These are phyloP conservation scores for Pseudoperonospora humuli DNA, from an alignment of 352 stramenopile species.

Conservation along the genomic window DNA sequence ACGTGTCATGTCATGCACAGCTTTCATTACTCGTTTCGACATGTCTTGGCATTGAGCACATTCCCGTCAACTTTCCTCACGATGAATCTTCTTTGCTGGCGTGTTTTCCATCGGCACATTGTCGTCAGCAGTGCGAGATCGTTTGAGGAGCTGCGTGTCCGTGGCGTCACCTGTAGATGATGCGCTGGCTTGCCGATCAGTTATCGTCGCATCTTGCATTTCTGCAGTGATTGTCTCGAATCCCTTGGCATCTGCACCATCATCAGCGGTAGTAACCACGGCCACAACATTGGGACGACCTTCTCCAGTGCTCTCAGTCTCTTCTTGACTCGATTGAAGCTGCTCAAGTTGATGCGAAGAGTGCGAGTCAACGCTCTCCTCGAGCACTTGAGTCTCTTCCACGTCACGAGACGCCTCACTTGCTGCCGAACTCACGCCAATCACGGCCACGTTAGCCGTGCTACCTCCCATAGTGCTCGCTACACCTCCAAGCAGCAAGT, in stretches of 20 bases:
- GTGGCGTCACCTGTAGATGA: not conserved
- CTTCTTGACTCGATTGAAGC: conserved; percentile 6
- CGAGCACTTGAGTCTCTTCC: conserved; percentile 11
- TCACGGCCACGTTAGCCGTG: too few relatives aligned
- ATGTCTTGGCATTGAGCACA: not conserved
- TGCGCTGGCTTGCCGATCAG: conserved; percentile 4
- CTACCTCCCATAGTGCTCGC: not conserved
- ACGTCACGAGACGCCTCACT: conserved; percentile 12
- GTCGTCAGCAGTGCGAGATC: conserved; percentile 6
- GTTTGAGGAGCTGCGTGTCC: conserved; percentile 14
- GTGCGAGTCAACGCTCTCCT: not conserved
- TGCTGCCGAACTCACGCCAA: too few relatives aligned
- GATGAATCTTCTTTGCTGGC: conserved; percentile 23
- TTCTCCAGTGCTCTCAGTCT: conserved; percentile 1
- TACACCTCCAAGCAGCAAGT: conserved; percentile 23
- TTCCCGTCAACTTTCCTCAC: conserved; percentile 5
- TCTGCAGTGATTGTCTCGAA: conserved; percentile 4
- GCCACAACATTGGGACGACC: not conserved
- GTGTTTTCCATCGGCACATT: conserved; percentile 8
- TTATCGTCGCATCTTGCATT: conserved; percentile 5
- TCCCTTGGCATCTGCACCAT: conserved; percentile 1
- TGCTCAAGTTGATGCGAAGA: conserved; percentile 5
- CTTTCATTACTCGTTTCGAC: conserved; percentile 11
- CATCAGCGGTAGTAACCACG: conserved; percentile 1
- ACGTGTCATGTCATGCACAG: conserved; percentile 1